Percentiles rank a stretch among this genome's conserved stretches.
phyloP scores from a whole-genome alignment of 2,329 filamentous ascomycete genomes.

The Xylaria sp. region DNA sequence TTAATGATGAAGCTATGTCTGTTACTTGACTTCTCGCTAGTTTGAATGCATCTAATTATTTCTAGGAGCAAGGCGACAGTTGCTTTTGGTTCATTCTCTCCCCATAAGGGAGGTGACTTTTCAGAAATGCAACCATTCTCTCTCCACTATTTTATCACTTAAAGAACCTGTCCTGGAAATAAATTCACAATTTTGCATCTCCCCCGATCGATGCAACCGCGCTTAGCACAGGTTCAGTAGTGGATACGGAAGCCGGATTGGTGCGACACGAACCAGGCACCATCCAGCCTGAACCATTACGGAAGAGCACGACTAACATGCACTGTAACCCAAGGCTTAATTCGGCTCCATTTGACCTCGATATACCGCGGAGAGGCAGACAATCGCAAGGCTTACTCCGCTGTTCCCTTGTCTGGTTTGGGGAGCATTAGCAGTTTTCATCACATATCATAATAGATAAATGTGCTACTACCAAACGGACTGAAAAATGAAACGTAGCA shows the following conservation, averaged over 20 bases:
- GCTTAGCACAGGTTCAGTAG: constrained; percentile 17
- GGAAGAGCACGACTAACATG: constrained; percentile 30
- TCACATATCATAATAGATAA: neutral
- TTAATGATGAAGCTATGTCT: neutral
- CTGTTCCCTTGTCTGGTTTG: constrained; percentile 1
- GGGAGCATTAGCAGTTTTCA: neutral
- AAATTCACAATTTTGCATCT: constrained; percentile 21
- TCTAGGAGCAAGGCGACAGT: neutral
- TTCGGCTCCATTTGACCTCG: constrained; percentile 7
- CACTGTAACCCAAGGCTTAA: constrained; percentile 34
- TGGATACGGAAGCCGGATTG: constrained; percentile 30
- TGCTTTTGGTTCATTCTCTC: constrained; percentile 3
- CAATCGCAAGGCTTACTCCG: constrained; percentile 1
- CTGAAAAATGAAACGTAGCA: neutral
- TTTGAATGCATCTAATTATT: neutral
- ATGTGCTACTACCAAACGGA: neutral
- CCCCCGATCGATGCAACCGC: constrained; percentile 24
- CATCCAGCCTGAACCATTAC: constrained; percentile 29
- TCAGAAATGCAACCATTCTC: neutral
- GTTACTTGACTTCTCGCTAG: neutral
- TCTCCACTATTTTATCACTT: constrained; percentile 8
- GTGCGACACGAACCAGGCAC: constrained; percentile 32
- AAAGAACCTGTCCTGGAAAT: constrained; percentile 12
- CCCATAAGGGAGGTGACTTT: constrained; percentile 12
- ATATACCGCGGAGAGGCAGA: constrained; percentile 8